phyloP scores from a whole-genome alignment of 73 alveolate species.

The Symbiodinium natans region DNA sequence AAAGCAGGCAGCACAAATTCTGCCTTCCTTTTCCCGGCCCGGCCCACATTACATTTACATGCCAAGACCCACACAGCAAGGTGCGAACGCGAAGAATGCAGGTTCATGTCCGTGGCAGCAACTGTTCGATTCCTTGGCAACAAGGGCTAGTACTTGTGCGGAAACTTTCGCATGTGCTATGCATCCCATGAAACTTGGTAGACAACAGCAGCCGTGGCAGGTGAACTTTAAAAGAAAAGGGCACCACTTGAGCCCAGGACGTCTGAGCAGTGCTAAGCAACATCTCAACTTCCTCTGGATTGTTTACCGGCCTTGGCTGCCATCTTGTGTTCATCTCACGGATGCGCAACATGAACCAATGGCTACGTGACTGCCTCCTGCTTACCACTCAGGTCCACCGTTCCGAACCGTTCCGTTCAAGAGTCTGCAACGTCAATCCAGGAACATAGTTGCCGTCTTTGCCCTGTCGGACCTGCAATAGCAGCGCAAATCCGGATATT shows the following conservation, averaged over 20 bases:
- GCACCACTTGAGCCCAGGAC: not conserved
- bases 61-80: constrained; percentile 70
- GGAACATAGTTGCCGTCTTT: constrained; percentile 89
- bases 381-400: too few species aligned
- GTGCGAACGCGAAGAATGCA: constrained; percentile 97
- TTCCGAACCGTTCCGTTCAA: not conserved
- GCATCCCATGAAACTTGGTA: too few species aligned
- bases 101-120: constrained; percentile 97
- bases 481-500: not conserved
- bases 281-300: constrained; percentile 52
- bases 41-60: too few species aligned
- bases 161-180: not conserved
- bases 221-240: not conserved
- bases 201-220: too few species aligned
- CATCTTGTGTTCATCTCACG: too few species aligned
- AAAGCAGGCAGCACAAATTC: too few species aligned
- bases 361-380: too few species aligned
- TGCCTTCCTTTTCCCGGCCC: too few species aligned
- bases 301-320: constrained; percentile 42
- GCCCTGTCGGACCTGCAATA: constrained; percentile 59
- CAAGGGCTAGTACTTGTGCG: not conserved
- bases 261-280: constrained; percentile 79
- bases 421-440: constrained; percentile 48
- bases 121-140: constrained; percentile 95
- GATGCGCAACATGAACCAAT: too few species aligned